Conservation (phyloP, 768 basidiomycete species). For the Termitomyces sp. region DNA sequence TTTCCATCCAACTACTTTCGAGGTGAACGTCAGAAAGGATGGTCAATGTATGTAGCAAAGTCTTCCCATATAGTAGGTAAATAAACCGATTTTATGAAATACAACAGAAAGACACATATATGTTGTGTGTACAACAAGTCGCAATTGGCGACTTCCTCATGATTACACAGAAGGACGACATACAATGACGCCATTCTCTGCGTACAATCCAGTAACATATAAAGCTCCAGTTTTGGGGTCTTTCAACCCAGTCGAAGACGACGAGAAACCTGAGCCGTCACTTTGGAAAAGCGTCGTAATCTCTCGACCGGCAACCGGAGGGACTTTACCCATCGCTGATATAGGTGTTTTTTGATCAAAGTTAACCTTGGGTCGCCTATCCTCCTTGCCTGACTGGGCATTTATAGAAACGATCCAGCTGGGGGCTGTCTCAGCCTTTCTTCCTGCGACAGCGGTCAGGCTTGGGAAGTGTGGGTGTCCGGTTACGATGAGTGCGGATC, state of each 20-base stretch:
- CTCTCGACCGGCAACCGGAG: conserved; percentile 28
- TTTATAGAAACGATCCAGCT: conserved; percentile 57
- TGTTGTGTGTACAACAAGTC: not conserved
- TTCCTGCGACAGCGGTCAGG: conserved; percentile 37
- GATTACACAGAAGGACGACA: conserved; percentile 24
- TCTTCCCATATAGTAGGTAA: conserved; percentile 7
- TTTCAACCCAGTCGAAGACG: conserved; percentile 45
- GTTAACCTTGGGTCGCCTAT: conserved; percentile 4
- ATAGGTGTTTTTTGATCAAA: conserved; percentile 44
- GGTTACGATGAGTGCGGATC: conserved; percentile 44
- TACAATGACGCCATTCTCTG: conserved; percentile 44
- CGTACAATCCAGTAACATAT: conserved; percentile 56
- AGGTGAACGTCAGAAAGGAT: conserved; percentile 2
- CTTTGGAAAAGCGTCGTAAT: conserved; percentile 71
- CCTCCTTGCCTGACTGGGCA: conserved; percentile 11
- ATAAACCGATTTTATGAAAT: conserved; percentile 8
- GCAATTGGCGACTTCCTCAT: not conserved
- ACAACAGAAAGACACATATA: conserved; percentile 1
- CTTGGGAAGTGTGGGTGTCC: conserved; percentile 64
- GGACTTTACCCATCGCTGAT: conserved; percentile 36
- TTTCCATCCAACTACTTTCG: conserved; percentile 1
- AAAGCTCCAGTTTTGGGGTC: conserved; percentile 43
- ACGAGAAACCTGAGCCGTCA: conserved; percentile 53
- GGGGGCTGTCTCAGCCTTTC: conserved; percentile 35
- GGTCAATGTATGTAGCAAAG: conserved; percentile 13